Evolutionary conservation across 805 yeast genomes (phyloP).

Genomic region (Candida quercuum): DNA sequence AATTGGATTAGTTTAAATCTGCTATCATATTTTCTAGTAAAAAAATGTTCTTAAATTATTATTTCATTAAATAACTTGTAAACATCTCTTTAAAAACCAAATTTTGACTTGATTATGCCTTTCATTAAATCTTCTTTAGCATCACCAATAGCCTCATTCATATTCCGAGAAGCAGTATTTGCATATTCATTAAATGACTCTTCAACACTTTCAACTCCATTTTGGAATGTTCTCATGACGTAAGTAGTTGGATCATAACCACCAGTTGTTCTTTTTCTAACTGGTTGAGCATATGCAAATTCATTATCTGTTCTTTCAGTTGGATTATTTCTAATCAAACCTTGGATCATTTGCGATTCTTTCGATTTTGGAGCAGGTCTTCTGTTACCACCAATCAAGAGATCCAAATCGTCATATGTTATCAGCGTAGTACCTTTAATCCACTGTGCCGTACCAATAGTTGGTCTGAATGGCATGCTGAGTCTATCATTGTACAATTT

Average conservation of each 20-base stretch:
- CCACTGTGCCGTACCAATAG: conserved; percentile 77
- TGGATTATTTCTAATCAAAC: conserved; percentile 10
- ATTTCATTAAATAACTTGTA: too few relatives aligned
- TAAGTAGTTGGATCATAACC: conserved; percentile 37
- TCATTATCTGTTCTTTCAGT: conserved; percentile 13
- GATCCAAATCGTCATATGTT: conserved; percentile 57
- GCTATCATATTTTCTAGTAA: too few relatives aligned
- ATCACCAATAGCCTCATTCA: conserved; percentile 46
- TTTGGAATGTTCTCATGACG: conserved; percentile 40
- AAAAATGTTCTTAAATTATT: too few relatives aligned
- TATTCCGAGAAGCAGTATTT: conserved; percentile 43
- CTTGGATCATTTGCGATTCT: conserved; percentile 54
- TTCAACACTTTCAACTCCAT: conserved; percentile 48
- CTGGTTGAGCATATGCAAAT: conserved; percentile 42
- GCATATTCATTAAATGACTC: conserved; percentile 56
- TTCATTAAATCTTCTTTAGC: conserved; percentile 45
- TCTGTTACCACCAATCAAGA: conserved; percentile 67
- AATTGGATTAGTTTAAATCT: not conserved
- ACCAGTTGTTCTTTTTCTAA: conserved; percentile 30
- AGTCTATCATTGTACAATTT: conserved; percentile 64
- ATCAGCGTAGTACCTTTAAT: conserved; percentile 69
- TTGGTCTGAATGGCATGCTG: conserved; percentile 73
- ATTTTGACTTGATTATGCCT: conserved; percentile 46
- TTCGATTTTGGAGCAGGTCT: conserved; percentile 54
- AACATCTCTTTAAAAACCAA: conserved; percentile 38